These are phyloP conservation scores for Sarocladium strictum DNA, from an alignment of 2,329 filamentous ascomycete genomes.

Conservation along the genomic window DNA sequence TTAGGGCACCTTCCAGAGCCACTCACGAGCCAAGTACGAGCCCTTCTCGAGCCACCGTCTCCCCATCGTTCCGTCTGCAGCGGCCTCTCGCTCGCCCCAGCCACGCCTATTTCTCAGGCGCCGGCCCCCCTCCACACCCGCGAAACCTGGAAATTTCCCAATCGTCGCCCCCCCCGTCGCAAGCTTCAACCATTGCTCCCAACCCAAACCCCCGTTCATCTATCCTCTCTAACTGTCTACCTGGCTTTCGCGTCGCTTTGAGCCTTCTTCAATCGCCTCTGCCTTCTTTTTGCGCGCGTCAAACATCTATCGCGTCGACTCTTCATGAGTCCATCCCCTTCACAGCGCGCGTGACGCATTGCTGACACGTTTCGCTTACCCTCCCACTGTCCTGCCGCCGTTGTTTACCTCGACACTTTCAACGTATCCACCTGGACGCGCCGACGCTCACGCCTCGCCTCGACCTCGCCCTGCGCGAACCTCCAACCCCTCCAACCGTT, in stretches of 20 bases:
- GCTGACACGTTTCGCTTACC: conserved; percentile 5
- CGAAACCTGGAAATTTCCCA: conserved; percentile 5
- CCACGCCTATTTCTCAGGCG: conserved; percentile 7
- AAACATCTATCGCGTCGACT: not conserved
- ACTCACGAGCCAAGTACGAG: not conserved
- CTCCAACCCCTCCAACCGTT: conserved; percentile 6
- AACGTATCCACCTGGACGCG: conserved; percentile 8
- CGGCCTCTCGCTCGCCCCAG: not conserved
- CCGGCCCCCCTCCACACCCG: not conserved
- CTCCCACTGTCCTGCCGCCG: not conserved
- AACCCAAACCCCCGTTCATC: conserved; percentile 11
- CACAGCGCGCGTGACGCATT: conserved; percentile 6
- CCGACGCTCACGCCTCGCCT: conserved; percentile 4
- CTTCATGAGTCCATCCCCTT: not conserved
- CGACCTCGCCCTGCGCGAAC: not conserved
- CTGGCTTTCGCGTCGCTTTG: conserved; percentile 14
- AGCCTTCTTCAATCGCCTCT: conserved; percentile 15
- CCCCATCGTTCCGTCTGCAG: not conserved
- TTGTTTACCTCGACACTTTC: conserved; percentile 7
- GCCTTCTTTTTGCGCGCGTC: conserved; percentile 12
- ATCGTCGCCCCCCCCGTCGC: not conserved
- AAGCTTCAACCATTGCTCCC: not conserved
- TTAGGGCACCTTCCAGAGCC: not conserved
- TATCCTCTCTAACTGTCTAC: conserved; percentile 16
- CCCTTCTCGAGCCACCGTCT: conserved; percentile 1